These are phyloP conservation scores for Phytophthora fragariae DNA, from an alignment of 352 stramenopile genomes.

Conservation along the genomic window DNA sequence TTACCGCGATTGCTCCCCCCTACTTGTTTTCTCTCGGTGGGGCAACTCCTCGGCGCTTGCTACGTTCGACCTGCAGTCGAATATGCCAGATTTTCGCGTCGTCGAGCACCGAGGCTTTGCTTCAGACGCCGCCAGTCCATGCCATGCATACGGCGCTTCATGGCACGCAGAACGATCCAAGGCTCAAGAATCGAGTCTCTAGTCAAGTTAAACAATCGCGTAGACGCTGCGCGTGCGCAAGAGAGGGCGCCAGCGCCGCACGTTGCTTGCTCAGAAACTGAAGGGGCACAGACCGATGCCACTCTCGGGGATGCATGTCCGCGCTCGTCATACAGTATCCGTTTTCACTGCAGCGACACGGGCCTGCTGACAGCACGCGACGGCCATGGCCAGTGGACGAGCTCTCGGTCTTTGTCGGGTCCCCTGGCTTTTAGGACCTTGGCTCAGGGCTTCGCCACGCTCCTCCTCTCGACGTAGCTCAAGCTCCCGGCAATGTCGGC, in stretches of 20 bases:
- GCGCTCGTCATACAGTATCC: not conserved
- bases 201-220: slow-evolving; percentile 13
- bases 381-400: not conserved
- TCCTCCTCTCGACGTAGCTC: too few relatives aligned
- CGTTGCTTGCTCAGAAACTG: slow-evolving; percentile 16
- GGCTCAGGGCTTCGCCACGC: not conserved
- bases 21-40: too few relatives aligned
- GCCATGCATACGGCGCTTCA: not conserved
- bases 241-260: not conserved
- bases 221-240: not conserved
- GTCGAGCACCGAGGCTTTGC: too few relatives aligned
- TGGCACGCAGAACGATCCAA: not conserved
- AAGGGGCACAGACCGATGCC: slow-evolving; percentile 1
- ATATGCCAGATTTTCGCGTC: too few relatives aligned
- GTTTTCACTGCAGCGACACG: slow-evolving; percentile 7
- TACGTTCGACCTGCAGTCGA: too few relatives aligned
- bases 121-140: not conserved
- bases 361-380: not conserved
- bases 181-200: slow-evolving; percentile 2
- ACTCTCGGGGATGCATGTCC: not conserved
- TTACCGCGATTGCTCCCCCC: not conserved
- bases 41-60: too few relatives aligned
- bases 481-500: not conserved
- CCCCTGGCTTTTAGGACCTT: too few relatives aligned
- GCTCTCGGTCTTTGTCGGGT: too few relatives aligned